Percentiles rank a stretch among this genome's conserved stretches.
These are phyloP conservation scores for Castanopsis chinensis DNA, from an alignment of 306 rosid species.

Conservation along the genomic window DNA sequence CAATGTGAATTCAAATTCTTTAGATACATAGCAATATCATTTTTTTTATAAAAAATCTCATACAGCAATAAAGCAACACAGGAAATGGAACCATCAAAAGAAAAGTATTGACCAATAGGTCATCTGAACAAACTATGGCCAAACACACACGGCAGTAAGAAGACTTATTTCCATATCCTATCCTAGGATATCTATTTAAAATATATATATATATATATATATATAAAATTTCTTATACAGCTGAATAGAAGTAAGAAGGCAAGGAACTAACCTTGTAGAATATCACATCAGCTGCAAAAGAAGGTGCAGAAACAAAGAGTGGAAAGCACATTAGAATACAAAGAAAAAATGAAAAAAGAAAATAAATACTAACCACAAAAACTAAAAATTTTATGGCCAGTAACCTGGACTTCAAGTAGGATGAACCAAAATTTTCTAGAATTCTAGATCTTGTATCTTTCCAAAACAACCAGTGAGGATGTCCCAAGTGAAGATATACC, in stretches of 20 bases:
- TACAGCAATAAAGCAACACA: background rate
- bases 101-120: background rate
- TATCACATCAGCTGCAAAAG: constrained; percentile 63
- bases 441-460: constrained; percentile 4
- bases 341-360: constrained; percentile 6
- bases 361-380: background rate
- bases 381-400: background rate
- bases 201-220: background rate
- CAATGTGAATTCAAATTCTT: background rate
- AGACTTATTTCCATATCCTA: background rate
- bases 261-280: constrained; percentile 65
- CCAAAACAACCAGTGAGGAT: constrained; percentile 12
- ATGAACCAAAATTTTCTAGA: constrained; percentile 1
- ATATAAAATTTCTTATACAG: background rate
- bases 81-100: background rate
- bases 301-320: constrained; percentile 5
- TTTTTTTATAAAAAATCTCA: background rate
- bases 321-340: constrained; percentile 29
- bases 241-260: background rate
- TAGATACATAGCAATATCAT: background rate
- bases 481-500: constrained; percentile 6
- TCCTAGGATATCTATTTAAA: background rate
- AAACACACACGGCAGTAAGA: background rate
- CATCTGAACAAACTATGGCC: background rate
- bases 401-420: constrained; percentile 5